A percentile compares a stretch with the other conserved stretches of the same genome.
phyloP scores from a whole-genome alignment of 164 flowering plant genomes.

The Berberis thunbergii region DNA sequence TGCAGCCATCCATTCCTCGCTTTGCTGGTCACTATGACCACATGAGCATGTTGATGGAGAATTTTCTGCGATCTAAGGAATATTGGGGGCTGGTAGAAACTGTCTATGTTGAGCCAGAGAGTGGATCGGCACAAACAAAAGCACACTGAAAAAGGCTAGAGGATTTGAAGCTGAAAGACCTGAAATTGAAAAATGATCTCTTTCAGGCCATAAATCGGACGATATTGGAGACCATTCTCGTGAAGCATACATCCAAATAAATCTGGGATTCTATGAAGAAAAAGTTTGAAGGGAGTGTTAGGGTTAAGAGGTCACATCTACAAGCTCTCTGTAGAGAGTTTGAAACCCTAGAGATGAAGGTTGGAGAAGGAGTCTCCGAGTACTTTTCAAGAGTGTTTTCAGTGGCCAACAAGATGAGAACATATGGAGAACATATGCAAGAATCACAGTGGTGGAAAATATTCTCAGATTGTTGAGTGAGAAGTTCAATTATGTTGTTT shows the following conservation, averaged over 20 bases:
- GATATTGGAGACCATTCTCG: too few species aligned
- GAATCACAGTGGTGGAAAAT: too few species aligned
- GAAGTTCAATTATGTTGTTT: too few species aligned
- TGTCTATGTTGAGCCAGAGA: background rate
- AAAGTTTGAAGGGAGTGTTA: background rate
- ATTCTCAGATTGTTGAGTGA: too few species aligned
- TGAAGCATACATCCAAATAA: too few species aligned
- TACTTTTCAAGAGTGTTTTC: constrained; percentile 1
- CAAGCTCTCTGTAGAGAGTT: constrained; percentile 1
- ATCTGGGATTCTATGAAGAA: too few species aligned
- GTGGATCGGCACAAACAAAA: background rate
- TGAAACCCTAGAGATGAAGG: background rate
- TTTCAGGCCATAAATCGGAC: too few species aligned
- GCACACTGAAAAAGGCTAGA: background rate
- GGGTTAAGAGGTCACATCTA: background rate
- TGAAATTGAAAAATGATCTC: too few species aligned
- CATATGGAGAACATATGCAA: too few species aligned
- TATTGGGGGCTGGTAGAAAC: background rate
- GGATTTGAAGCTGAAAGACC: too few species aligned
- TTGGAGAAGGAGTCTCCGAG: too few species aligned
- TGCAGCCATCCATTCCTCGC: background rate
- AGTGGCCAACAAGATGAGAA: background rate
- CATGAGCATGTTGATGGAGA: background rate
- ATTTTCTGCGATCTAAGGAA: background rate
- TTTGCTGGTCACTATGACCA: background rate